Base-by-base conservation (phyloP, 225 moss, liverwort and hornwort genomes). In the Climacium dendroides region DNA sequence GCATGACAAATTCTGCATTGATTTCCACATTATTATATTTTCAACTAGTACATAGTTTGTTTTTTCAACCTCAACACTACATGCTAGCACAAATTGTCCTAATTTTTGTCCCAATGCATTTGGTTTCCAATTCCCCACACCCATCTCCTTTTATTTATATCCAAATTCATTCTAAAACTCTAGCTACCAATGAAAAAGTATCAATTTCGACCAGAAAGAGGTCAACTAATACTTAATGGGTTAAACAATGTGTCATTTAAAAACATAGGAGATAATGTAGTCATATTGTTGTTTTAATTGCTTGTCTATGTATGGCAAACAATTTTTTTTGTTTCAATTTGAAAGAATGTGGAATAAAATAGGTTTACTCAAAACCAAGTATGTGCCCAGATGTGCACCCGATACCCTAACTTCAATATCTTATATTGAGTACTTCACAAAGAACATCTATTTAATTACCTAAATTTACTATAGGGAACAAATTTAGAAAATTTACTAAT, bases 341-440 rank as follows among this genome's bases (percentile, higher is more conserved):
- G 8, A 39, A 39, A 39, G 13, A 11, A 39, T 69, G 24, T 39
- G 8, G 14, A 69, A 69, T 14, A 24, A 69, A 1, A 1, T 39
- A 69, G 8, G 24, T 23, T 24, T 14, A 39, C 24, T 39, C 5
- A 39, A 39, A 39, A 14, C 3, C 24, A 69, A 39, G 14, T 69
- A 13, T 24, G 12, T 1, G 1, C 13, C 13, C 23, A 23, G 7
- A 67, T 37, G 23, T 23, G 7, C 1, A 0, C 37, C 14, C 8
- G 45, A 8, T 45, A 8, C 45, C 45, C 8, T 72, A 18, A 18
- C 17, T 72, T 29, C 67, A 23, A 41, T 73, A 30, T 73, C 29
- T 29, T 73, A 0, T 29, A 4, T 43, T 73, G 73, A 47, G 10
- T 7, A 39, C 8, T 39, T 0, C 5, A 39, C 14, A 41, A 25